Base-by-base conservation (phyloP, 108 stramenopile genomes). In the Stephanodiscus triporus region DNA sequence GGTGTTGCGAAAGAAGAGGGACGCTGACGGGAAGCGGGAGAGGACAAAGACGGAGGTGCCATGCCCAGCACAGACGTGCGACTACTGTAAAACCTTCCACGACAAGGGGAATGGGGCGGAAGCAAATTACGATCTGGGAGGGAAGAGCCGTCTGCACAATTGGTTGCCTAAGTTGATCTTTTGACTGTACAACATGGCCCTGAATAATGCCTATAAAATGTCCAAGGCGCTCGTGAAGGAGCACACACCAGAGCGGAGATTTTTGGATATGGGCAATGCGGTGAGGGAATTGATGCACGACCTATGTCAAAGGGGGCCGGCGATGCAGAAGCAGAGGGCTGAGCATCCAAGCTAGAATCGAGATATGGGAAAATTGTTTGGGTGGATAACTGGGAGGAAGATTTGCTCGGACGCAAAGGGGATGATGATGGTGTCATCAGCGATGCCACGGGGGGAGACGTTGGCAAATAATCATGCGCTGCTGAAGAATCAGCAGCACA, bases 171-270 rank as follows among this genome's bases (percentile, higher is more conserved):
- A 60, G 59, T 10, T 60, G 7, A 23, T 22, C 4, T 60, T 4
- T 22, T n/a, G 59, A 4, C 20, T 20, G 4, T 60, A 23, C 59
- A 60, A 60, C 59, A 60, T 60, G 59, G 20, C 17, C 4, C 9
- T 9, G 59, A 60, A 60, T 9, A 60, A 60, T 38, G 59, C 59
- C n/a, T 60, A 60, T 9, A 60, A 22, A 22, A 60, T 60, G n/a
- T 60, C 4, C 59, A 4, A 10, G 19, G 17, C 17, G 19, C 37
- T 9, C 2, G 2, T 60, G 4, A 38, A n/a, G 2, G 2, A 10
- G 59, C 20, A 60, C 20, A 60, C 59, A 23, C 59, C 59, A 4
- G 59, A 9, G 7, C 4, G 36, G 4, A 17, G 59, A 4, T 4
- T 60, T 2, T 23, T 60, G 20, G 20, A 60, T 9, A 60, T 60